Conservation (phyloP, 23 red algal genomes). For the Gracilaria domingensis region DNA sequence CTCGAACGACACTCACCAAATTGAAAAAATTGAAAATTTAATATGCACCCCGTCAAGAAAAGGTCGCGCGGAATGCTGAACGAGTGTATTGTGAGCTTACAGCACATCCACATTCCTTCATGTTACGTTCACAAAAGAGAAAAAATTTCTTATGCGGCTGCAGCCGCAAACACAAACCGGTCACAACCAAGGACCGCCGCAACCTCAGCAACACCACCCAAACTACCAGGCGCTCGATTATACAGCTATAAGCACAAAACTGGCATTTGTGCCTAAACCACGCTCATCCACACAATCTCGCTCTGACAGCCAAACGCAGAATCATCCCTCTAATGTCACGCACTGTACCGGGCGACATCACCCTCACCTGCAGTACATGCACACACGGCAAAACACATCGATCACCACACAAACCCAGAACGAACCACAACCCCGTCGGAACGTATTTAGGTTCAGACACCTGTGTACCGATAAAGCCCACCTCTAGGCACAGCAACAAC, state of each 20-base stretch:
- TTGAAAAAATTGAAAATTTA: too few relatives aligned
- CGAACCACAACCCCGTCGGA: not conserved
- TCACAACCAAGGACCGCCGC: not conserved
- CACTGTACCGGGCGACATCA: not conserved
- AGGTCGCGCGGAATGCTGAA: too few relatives aligned
- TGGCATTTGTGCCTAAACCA: not conserved
- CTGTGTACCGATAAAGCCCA: too few relatives aligned
- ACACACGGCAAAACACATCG: not conserved
- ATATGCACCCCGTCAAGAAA: too few relatives aligned
- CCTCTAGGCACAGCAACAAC: too few relatives aligned
- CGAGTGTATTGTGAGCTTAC: too few relatives aligned
- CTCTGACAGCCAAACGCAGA: not conserved
- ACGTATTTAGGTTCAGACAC: not conserved
- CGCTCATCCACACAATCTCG: conserved; percentile 2
- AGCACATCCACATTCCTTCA: too few relatives aligned
- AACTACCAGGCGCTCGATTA: not conserved
- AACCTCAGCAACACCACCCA: not conserved
- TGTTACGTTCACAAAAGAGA: too few relatives aligned
- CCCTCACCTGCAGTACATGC: not conserved
- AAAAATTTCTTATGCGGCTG: too few relatives aligned
- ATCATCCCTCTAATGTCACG: not conserved
- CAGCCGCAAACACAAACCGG: not conserved
- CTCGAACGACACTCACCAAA: too few relatives aligned
- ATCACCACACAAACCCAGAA: not conserved
- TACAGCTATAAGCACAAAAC: not conserved